A percentile compares a stretch with the other conserved stretches of the same genome.
Evolutionary conservation across 345 rosid genomes (phyloP).

Genomic region (Aquilaria sinensis): DNA sequence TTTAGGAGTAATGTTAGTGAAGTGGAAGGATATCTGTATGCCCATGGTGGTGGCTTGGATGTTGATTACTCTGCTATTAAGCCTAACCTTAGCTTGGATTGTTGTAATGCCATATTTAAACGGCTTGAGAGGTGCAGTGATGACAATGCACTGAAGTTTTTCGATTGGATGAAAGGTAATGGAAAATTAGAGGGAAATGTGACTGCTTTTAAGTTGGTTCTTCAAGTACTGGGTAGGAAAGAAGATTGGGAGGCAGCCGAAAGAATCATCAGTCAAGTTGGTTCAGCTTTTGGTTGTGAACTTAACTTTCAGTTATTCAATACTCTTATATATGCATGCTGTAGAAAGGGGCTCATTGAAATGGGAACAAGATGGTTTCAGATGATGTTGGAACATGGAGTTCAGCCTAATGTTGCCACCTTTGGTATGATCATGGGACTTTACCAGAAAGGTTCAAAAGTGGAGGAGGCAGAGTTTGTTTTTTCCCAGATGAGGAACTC

Average conservation of each 20-base stretch:
- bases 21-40: slow-evolving; percentile 22
- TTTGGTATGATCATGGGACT: slow-evolving; percentile 89
- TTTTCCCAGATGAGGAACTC: slow-evolving; percentile 60
- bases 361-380: slow-evolving; percentile 61
- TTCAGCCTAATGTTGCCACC: slow-evolving; percentile 73
- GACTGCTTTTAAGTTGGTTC: slow-evolving; percentile 61
- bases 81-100: slow-evolving; percentile 41
- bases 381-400: slow-evolving; percentile 67
- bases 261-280: slow-evolving; percentile 38
- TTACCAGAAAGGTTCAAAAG: slow-evolving; percentile 68
- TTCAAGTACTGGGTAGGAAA: slow-evolving; percentile 63
- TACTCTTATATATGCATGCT: slow-evolving; percentile 56
- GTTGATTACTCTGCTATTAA: slow-evolving; percentile 41
- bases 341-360: slow-evolving; percentile 47
- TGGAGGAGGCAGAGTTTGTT: slow-evolving; percentile 64
- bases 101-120: slow-evolving; percentile 57
- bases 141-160: slow-evolving; percentile 46
- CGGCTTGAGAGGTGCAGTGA: slow-evolving; percentile 61
- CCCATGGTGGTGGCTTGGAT: slow-evolving; percentile 37
- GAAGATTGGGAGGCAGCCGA: slow-evolving; percentile 77
- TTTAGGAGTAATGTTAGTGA: slow-evolving; percentile 27
- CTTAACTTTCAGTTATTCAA: slow-evolving; percentile 60
- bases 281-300: slow-evolving; percentile 24
- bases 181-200: slow-evolving; percentile 55
- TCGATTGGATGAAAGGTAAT: slow-evolving; percentile 73